Evolutionary conservation across 495 filamentous ascomycete genomes (phyloP).

Genomic region (Aspergillus egyptiacus): DNA sequence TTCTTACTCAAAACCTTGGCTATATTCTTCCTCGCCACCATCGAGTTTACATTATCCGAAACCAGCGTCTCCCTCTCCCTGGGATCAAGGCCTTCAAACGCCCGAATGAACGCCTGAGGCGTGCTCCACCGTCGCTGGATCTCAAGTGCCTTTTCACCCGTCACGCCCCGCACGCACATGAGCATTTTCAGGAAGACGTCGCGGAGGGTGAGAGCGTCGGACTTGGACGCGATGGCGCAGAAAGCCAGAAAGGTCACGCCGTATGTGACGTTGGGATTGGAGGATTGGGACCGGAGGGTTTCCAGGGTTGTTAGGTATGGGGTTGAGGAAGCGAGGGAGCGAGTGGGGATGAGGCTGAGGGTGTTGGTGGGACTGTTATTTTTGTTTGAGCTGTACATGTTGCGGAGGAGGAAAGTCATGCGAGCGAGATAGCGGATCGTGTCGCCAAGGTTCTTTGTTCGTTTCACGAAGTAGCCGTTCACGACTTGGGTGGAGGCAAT

Average conservation of each 20-base stretch:
- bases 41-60: constrained; percentile 42
- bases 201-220: constrained; percentile 62
- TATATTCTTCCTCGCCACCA: constrained; percentile 66
- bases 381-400: constrained; percentile 49
- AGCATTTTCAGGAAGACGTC: constrained; percentile 83
- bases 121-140: constrained; percentile 73
- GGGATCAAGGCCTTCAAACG: constrained; percentile 51
- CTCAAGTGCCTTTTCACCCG: constrained; percentile 74
- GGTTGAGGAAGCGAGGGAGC: constrained; percentile 42
- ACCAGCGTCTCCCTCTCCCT: constrained; percentile 48
- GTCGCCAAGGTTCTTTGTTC: constrained; percentile 70
- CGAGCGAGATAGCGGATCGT: constrained; percentile 71
- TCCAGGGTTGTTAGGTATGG: constrained; percentile 43
- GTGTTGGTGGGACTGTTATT: constrained; percentile 5
- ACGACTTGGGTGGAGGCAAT: constrained; percentile 78
- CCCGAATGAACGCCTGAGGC: constrained; percentile 61
- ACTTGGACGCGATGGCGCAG: constrained; percentile 65
- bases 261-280: constrained; percentile 45
- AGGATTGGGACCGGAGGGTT: constrained; percentile 45
- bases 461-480: constrained; percentile 76
- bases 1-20: constrained; percentile 57
- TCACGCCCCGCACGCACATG: constrained; percentile 75
- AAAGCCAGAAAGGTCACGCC: constrained; percentile 70
- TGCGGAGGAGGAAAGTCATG: constrained; percentile 65
- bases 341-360: constrained; percentile 56